Conservation (phyloP, 441 rosid genomes). For the Eruca vesicaria region DNA sequence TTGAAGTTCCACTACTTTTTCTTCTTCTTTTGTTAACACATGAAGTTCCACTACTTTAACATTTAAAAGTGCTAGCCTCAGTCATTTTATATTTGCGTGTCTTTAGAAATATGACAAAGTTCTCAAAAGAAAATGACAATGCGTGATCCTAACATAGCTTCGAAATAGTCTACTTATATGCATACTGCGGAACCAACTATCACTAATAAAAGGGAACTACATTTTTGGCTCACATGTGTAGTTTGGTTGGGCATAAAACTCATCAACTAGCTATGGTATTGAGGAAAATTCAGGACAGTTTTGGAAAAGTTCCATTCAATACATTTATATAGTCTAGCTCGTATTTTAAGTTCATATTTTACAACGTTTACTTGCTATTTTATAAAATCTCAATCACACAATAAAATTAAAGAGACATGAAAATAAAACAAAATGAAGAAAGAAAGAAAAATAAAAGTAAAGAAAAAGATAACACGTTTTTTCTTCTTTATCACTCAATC, state of each 20-base stretch:
- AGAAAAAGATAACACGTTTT: neutral
- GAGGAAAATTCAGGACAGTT: neutral
- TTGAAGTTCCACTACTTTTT: constrained; percentile 15
- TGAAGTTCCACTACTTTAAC: constrained; percentile 8
- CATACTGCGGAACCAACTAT: neutral
- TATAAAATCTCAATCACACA: neutral
- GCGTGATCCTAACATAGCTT: neutral
- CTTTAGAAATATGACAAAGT: neutral
- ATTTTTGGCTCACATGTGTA: neutral
- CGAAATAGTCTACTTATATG: neutral
- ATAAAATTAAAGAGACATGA: neutral
- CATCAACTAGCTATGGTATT: constrained; percentile 4
- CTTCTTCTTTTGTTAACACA: too few relatives aligned
- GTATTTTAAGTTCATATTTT: constrained; percentile 6
- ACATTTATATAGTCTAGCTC: neutral
- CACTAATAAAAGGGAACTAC: neutral
- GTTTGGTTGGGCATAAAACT: constrained; percentile 10
- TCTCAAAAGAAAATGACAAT: neutral
- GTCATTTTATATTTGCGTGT: neutral
- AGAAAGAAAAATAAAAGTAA: neutral
- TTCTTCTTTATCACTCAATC: constrained; percentile 13
- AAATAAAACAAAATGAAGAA: neutral
- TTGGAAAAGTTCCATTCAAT: neutral
- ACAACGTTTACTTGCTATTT: constrained; percentile 10
- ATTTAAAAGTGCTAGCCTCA: neutral